These are phyloP conservation scores for Marasmius tenuissimus DNA, from an alignment of 1,284 basidiomycete species.

Conservation along the genomic window DNA sequence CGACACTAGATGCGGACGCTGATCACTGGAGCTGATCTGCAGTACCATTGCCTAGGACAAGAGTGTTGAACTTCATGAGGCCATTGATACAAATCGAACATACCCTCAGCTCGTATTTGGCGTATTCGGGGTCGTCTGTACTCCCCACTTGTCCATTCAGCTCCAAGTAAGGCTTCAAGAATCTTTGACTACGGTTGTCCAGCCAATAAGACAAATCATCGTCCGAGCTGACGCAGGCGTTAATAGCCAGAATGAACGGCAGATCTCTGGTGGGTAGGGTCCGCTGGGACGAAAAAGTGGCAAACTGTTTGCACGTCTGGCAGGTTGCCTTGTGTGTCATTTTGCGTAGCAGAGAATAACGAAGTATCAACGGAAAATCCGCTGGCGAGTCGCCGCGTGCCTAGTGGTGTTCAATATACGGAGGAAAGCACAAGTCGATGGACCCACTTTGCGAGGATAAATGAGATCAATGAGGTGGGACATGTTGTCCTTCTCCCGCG, in stretches of 20 bases:
- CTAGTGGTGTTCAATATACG: conserved; percentile 29
- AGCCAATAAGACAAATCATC: conserved; percentile 82
- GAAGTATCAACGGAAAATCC: conserved; percentile 75
- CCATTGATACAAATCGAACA: conserved; percentile 22
- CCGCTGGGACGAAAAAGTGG: conserved; percentile 73
- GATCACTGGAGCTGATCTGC: conserved; percentile 79
- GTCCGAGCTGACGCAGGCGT: conserved; percentile 79
- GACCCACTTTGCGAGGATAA: conserved; percentile 78
- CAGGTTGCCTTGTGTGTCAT: conserved; percentile 86
- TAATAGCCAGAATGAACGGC: conserved; percentile 87
- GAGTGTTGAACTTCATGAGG: background rate
- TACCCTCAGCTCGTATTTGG: conserved; percentile 75
- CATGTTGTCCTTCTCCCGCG: conserved; percentile 71
- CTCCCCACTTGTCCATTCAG: conserved; percentile 60
- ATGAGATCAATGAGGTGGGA: conserved; percentile 85
- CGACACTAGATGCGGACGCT: conserved; percentile 86
- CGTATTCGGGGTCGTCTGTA: conserved; percentile 53
- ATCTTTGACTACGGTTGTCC: conserved; percentile 55
- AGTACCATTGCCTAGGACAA: conserved; percentile 70
- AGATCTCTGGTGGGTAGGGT: conserved; percentile 68
- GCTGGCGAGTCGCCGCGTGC: conserved; percentile 48
- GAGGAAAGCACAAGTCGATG: background rate
- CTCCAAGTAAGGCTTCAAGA: conserved; percentile 56
- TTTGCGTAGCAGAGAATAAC: conserved; percentile 79
- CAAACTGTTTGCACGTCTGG: conserved; percentile 76